Percentiles rank a stretch among this genome's conserved stretches.
These are phyloP conservation scores for Pisolithus microcarpus DNA, from an alignment of 768 basidiomycete species.

Conservation along the genomic window DNA sequence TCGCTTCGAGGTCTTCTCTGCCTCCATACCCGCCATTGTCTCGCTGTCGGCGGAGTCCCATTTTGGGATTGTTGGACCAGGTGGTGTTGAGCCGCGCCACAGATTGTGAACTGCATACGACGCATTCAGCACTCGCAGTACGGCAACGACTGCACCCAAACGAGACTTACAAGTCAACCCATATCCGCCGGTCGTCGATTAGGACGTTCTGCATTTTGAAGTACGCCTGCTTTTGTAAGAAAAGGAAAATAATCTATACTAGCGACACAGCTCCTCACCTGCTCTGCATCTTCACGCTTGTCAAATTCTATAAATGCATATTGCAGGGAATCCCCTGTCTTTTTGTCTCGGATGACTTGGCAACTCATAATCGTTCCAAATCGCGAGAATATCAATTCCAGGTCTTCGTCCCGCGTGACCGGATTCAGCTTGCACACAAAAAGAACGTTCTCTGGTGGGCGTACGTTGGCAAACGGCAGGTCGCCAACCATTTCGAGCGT, in stretches of 20 bases:
- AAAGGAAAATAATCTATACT: not conserved
- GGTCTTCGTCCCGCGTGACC: constrained; percentile 90
- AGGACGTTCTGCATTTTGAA: constrained; percentile 99
- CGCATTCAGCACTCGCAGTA: constrained; percentile 10
- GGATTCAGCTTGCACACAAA: constrained; percentile 99
- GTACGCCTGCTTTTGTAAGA: constrained; percentile 59
- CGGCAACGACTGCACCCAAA: constrained; percentile 3
- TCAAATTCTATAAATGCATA: constrained; percentile 99
- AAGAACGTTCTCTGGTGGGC: constrained; percentile 95
- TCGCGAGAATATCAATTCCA: constrained; percentile 94
- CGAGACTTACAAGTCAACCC: constrained; percentile 91
- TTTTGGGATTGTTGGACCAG: constrained; percentile 76
- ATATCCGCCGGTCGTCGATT: constrained; percentile 94
- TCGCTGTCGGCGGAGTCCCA: constrained; percentile 34
- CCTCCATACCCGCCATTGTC: constrained; percentile 52
- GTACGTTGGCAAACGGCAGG: constrained; percentile 93
- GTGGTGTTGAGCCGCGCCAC: constrained; percentile 77
- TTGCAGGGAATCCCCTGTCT: constrained; percentile 92
- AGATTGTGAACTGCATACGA: constrained; percentile 69
- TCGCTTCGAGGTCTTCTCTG: constrained; percentile 66
- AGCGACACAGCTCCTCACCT: constrained; percentile 44
- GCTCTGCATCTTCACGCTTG: constrained; percentile 86
- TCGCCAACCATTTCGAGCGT: constrained; percentile 99
- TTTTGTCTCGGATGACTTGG: constrained; percentile 94
- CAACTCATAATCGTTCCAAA: constrained; percentile 96